These are phyloP conservation scores for Chalara sp. DNA, from an alignment of 2,329 filamentous ascomycete species.

Conservation along the genomic window DNA sequence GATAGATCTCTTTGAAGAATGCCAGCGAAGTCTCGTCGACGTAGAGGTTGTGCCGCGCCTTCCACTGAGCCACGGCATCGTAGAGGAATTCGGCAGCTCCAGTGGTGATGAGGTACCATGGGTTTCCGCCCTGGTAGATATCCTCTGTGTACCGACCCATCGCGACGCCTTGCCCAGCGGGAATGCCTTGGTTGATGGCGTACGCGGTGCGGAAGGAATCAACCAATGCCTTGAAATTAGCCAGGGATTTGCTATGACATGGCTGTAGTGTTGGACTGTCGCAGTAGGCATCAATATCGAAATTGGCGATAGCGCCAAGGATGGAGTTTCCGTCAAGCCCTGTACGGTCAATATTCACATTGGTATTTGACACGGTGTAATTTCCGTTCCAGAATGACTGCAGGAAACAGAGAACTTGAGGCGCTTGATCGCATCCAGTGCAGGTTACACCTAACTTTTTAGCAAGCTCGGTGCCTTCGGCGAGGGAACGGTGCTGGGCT, in stretches of 20 bases:
- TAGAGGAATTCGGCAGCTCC: constrained; percentile 77
- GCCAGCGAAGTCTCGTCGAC: constrained; percentile 57
- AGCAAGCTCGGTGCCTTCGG: constrained; percentile 61
- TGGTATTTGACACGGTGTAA: constrained; percentile 65
- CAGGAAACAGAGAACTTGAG: constrained; percentile 64
- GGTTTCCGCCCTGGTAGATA: constrained; percentile 69
- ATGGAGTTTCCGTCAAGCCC: constrained; percentile 69
- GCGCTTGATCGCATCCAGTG: constrained; percentile 55
- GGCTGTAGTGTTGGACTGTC: constrained; percentile 70
- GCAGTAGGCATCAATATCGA: constrained; percentile 59
- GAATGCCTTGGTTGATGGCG: constrained; percentile 58
- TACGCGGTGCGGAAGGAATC: constrained; percentile 66
- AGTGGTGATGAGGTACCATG: constrained; percentile 68
- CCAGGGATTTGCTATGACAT: constrained; percentile 42
- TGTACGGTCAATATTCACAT: constrained; percentile 51
- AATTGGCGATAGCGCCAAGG: constrained; percentile 57
- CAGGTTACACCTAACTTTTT: constrained; percentile 53
- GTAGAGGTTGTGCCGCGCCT: constrained; percentile 50
- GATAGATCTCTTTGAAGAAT: constrained; percentile 65
- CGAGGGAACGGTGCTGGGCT: constrained; percentile 52
- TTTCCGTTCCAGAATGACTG: constrained; percentile 66
- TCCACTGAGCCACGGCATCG: constrained; percentile 67
- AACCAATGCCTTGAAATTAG: constrained; percentile 70
- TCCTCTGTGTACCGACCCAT: constrained; percentile 66
- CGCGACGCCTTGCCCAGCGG: constrained; percentile 52